phyloP scores from a whole-genome alignment of 2,329 filamentous ascomycete species.

The Gremmenia infestans region DNA sequence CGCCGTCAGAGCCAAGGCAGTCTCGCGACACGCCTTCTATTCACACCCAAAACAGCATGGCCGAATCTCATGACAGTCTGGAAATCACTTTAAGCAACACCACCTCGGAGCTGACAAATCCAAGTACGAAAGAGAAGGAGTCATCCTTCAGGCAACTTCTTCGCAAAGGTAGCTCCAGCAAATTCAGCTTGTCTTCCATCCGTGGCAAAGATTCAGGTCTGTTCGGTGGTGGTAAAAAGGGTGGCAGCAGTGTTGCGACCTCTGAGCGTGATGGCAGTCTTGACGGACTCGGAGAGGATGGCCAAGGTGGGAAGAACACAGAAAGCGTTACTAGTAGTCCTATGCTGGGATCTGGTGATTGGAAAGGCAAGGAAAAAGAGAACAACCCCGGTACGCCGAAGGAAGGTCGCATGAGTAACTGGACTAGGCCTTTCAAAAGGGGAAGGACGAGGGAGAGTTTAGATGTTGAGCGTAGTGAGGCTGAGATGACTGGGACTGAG shows the following conservation, averaged over 20 bases:
- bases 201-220: conserved; percentile 48
- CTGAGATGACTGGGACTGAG: conserved; percentile 25
- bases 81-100: conserved; percentile 54
- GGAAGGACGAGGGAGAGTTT: conserved; percentile 27
- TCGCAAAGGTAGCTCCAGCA: conserved; percentile 60
- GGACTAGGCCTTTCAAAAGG: conserved; percentile 29
- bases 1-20: conserved; percentile 47
- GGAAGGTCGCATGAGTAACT: conserved; percentile 28
- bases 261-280: conserved; percentile 54
- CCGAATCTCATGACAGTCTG: conserved; percentile 43
- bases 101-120: conserved; percentile 47
- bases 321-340: conserved; percentile 55
- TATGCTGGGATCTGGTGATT: conserved; percentile 44
- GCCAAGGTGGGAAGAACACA: conserved; percentile 45
- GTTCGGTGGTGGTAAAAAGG: conserved; percentile 49
- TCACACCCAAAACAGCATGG: conserved; percentile 52
- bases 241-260: conserved; percentile 46
- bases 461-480: conserved; percentile 30
- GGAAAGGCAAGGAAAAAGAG: conserved; percentile 37
- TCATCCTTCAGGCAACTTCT: conserved; percentile 54
- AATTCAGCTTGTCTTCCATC: conserved; percentile 57
- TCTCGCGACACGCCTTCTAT: conserved; percentile 54
- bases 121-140: conserved; percentile 42
- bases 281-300: conserved; percentile 50
- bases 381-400: conserved; percentile 22